A percentile compares a stretch with the other conserved stretches of the same genome.
These are phyloP conservation scores for Galium porrigens DNA, from an alignment of 305 asterid genomes.

Conservation along the genomic window DNA sequence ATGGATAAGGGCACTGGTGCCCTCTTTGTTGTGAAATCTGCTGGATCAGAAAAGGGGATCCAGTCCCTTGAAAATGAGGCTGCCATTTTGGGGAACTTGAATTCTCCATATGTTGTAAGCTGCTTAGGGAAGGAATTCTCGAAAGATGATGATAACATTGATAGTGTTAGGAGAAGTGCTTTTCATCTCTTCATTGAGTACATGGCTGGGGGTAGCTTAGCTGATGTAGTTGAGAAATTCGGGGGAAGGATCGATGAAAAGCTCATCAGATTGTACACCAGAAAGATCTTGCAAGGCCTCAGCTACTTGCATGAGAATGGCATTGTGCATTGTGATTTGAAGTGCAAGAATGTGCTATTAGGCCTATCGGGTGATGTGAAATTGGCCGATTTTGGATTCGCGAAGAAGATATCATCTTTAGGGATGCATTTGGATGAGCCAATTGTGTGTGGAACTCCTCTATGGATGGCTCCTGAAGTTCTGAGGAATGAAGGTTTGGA, in stretches of 20 bases:
- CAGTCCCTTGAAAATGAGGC: constrained; percentile 7
- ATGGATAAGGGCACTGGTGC: constrained; percentile 8
- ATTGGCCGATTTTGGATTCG: constrained; percentile 10
- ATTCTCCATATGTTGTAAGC: constrained; percentile 6
- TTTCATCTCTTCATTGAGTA: constrained; percentile 8
- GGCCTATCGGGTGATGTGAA: constrained; percentile 8
- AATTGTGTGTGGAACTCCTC: constrained; percentile 4
- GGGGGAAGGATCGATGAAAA: background rate
- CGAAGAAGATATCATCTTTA: background rate
- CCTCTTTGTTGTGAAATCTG: constrained; percentile 8
- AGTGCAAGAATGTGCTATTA: constrained; percentile 9
- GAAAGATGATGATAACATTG: background rate
- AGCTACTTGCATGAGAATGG: constrained; percentile 1
- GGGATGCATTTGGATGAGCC: background rate
- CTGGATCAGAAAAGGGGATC: constrained; percentile 6
- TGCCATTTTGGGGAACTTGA: background rate
- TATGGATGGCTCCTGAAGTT: constrained; percentile 13
- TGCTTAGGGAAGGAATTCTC: constrained; percentile 8
- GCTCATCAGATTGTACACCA: constrained; percentile 6
- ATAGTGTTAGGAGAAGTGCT: background rate
- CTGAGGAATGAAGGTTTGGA: constrained; percentile 8
- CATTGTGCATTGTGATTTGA: constrained; percentile 9
- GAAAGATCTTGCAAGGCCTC: constrained; percentile 6
- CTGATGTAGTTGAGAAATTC: constrained; percentile 7
- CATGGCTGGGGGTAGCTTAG: constrained; percentile 11